A percentile compares a stretch with the other conserved stretches of the same genome.
phyloP scores from a whole-genome alignment of 495 filamentous ascomycete genomes.

The Trichocladium uniseriatum region DNA sequence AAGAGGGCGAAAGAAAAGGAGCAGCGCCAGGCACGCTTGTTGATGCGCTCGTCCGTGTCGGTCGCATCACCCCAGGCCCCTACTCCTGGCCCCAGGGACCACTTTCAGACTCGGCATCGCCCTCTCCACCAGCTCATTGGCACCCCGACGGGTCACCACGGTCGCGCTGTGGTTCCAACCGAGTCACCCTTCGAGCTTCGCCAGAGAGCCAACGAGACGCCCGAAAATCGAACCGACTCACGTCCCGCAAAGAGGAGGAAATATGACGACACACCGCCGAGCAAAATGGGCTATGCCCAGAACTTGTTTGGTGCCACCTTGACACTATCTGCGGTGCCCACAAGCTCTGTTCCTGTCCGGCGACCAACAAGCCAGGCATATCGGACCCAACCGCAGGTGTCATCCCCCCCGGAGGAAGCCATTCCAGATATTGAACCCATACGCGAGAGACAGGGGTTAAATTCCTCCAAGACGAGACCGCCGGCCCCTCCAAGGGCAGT shows the following conservation, averaged over 20 bases:
- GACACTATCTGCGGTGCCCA: constrained; percentile 32
- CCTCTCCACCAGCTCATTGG: constrained; percentile 39
- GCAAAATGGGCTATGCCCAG: constrained; percentile 44
- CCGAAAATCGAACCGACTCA: constrained; percentile 6
- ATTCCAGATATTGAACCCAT: background rate
- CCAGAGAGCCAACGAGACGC: constrained; percentile 18
- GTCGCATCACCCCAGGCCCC: constrained; percentile 10
- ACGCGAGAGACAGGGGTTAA: background rate
- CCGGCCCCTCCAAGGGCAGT: too few relatives aligned
- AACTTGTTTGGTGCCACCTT: constrained; percentile 42
- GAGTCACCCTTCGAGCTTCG: constrained; percentile 45
- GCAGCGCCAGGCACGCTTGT: constrained; percentile 30
- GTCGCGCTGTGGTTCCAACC: constrained; percentile 37
- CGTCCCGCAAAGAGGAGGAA: constrained; percentile 31
- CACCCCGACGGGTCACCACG: constrained; percentile 41
- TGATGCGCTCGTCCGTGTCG: constrained; percentile 18
- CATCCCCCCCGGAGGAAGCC: constrained; percentile 6
- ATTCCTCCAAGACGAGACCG: background rate
- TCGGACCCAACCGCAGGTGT: background rate
- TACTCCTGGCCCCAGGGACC: constrained; percentile 8
- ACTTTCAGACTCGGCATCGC: constrained; percentile 33
- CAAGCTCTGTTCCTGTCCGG: constrained; percentile 27
- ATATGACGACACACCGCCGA: constrained; percentile 28
- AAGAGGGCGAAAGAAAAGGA: constrained; percentile 49
- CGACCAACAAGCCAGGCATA: constrained; percentile 2